Evolutionary conservation across 2,329 filamentous ascomycete genomes (phyloP).

Genomic region (Colletotrichum sp.): DNA sequence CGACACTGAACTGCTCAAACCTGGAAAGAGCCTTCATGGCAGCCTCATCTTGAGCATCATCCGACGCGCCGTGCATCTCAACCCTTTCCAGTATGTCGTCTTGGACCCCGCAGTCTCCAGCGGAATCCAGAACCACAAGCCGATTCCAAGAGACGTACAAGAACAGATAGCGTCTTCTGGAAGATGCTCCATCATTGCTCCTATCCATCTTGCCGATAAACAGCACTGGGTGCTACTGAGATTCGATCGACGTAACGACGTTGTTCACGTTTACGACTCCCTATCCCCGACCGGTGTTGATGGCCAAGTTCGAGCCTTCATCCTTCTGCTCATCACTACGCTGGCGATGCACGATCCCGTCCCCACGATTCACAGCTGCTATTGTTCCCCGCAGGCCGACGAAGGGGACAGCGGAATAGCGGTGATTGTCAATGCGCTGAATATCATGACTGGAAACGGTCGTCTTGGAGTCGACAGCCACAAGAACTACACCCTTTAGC

Average conservation of each 20-base stretch:
- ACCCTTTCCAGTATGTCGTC: background rate
- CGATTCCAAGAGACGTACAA: background rate
- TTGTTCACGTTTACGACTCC: background rate
- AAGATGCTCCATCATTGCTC: background rate
- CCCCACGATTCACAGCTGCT: background rate
- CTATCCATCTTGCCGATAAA: background rate
- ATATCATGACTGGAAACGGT: background rate
- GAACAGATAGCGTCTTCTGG: background rate
- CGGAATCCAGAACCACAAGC: background rate
- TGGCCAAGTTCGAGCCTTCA: background rate
- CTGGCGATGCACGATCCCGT: background rate
- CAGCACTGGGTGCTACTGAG: background rate
- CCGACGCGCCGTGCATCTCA: background rate
- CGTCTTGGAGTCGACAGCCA: background rate
- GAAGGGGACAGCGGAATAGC: background rate
- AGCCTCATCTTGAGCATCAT: background rate
- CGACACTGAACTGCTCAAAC: background rate
- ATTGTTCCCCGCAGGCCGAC: background rate
- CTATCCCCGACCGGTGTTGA: background rate
- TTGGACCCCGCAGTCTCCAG: background rate
- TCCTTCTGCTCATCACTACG: background rate
- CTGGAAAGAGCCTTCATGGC: background rate
- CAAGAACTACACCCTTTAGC: background rate
- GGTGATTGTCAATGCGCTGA: background rate
- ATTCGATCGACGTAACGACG: background rate